These are phyloP conservation scores for Sideroxylon spinosum DNA, from an alignment of 179 eudicot genomes.

Conservation along the genomic window DNA sequence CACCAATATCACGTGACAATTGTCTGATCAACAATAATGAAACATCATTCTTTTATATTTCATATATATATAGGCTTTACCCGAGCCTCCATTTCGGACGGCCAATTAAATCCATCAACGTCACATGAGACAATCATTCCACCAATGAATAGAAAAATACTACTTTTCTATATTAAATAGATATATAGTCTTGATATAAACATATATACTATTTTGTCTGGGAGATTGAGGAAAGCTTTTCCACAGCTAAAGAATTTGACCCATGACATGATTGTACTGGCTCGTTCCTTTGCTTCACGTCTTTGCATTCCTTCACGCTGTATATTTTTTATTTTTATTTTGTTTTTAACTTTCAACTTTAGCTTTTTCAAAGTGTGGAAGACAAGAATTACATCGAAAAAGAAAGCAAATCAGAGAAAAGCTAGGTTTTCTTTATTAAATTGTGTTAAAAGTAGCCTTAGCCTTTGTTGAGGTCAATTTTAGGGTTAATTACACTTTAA, in stretches of 20 bases:
- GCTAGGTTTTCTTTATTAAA: background rate
- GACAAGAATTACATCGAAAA: conserved; percentile 7
- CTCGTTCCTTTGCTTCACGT: conserved; percentile 9
- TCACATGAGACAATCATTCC: too few relatives aligned
- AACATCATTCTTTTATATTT: too few relatives aligned
- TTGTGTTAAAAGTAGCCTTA: background rate
- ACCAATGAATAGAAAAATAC: too few relatives aligned
- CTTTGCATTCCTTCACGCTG: conserved; percentile 10
- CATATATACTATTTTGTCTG: background rate
- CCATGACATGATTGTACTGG: background rate
- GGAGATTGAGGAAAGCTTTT: background rate
- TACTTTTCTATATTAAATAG: too few relatives aligned
- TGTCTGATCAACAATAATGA: too few relatives aligned
- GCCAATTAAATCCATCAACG: too few relatives aligned
- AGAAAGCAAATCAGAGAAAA: conserved; percentile 3
- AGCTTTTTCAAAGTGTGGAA: conserved; percentile 5
- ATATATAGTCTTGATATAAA: background rate
- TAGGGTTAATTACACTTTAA: too few relatives aligned
- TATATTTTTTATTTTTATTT: background rate
- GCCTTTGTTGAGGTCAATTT: too few relatives aligned
- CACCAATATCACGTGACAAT: too few relatives aligned
- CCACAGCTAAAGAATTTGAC: background rate
- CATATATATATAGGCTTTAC: too few relatives aligned
- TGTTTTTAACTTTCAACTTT: conserved; percentile 6
- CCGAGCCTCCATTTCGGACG: too few relatives aligned